Conservation (phyloP, 2,329 filamentous ascomycete species). For the Microdochium bolleyi region DNA sequence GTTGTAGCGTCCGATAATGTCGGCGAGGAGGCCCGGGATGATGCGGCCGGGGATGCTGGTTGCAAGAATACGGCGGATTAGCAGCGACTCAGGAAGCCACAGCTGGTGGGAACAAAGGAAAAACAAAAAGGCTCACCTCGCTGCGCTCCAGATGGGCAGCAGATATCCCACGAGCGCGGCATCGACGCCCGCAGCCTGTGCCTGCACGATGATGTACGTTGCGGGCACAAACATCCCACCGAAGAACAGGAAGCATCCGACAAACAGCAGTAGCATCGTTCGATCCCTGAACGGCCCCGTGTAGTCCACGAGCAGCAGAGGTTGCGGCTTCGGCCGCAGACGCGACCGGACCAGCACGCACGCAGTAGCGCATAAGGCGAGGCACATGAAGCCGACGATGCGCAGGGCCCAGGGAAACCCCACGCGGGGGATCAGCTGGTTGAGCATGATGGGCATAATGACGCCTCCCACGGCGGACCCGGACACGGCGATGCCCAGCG, state of each 20-base stretch:
- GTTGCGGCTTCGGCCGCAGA: conserved; percentile 23
- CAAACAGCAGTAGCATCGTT: conserved; percentile 32
- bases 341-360: conserved; percentile 24
- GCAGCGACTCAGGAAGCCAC: no score
- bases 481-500: conserved; percentile 37
- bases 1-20: conserved; percentile 30
- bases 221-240: conserved; percentile 46
- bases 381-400: conserved; percentile 25
- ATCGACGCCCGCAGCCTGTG: conserved; percentile 32
- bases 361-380: conserved; percentile 19
- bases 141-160: conserved; percentile 48
- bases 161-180: conserved; percentile 34
- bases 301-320: conserved; percentile 39
- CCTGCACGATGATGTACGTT: conserved; percentile 43
- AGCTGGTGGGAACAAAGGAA: neutral
- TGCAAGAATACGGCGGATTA: conserved; percentile 17
- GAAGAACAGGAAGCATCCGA: conserved; percentile 46
- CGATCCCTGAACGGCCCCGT: conserved; percentile 35
- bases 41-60: conserved; percentile 44
- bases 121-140: conserved; percentile 27
- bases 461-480: conserved; percentile 42
- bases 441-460: conserved; percentile 49
- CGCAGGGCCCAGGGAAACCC: conserved; percentile 32
- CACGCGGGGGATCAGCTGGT: conserved; percentile 39
- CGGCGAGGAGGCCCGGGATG: conserved; percentile 37